A percentile compares a stretch with the other conserved stretches of the same genome.
Conservation (phyloP, 257 asterid genomes). For the Rhazya stricta region DNA sequence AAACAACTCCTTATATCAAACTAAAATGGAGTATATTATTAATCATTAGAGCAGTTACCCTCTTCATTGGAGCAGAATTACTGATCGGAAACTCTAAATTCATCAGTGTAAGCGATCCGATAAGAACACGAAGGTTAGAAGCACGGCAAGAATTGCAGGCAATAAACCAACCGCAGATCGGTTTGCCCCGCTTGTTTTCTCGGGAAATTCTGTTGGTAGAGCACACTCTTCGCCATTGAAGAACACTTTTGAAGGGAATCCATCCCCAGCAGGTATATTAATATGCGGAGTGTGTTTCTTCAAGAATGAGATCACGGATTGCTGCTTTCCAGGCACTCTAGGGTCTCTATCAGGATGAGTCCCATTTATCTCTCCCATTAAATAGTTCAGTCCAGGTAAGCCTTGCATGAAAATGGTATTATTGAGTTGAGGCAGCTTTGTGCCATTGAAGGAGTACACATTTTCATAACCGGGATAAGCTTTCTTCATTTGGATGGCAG, state of each 20-base stretch:
- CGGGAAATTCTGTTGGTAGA: slow-evolving; percentile 53
- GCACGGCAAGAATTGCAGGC: slow-evolving; percentile 33
- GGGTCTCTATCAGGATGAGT: slow-evolving; percentile 65
- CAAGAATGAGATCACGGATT: slow-evolving; percentile 65
- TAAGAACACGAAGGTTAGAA: slow-evolving; percentile 41
- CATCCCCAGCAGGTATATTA: slow-evolving; percentile 57
- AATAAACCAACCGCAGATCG: slow-evolving; percentile 22
- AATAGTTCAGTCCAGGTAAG: slow-evolving; percentile 62
- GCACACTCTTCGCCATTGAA: slow-evolving; percentile 96
- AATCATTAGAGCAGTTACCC: not conserved
- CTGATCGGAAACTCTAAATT: not conserved
- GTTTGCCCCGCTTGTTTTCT: slow-evolving; percentile 18
- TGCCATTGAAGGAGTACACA: slow-evolving; percentile 74
- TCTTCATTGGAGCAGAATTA: not conserved
- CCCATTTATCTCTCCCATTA: slow-evolving; percentile 76
- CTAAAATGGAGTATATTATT: not conserved
- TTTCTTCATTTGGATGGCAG: slow-evolving; percentile 58
- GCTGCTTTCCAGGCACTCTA: slow-evolving; percentile 83
- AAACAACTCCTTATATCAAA: not conserved
- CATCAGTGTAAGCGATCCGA: slow-evolving; percentile 33
- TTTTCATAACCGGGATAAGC: slow-evolving; percentile 56
- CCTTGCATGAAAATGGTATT: slow-evolving; percentile 83
- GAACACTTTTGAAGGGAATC: slow-evolving; percentile 65
- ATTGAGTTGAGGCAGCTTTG: slow-evolving; percentile 30
- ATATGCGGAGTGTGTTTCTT: slow-evolving; percentile 41